Percentiles rank a stretch among this genome's conserved stretches.
Conservation (phyloP, 129 eudicot genomes). For the Kitagawia praeruptora region DNA sequence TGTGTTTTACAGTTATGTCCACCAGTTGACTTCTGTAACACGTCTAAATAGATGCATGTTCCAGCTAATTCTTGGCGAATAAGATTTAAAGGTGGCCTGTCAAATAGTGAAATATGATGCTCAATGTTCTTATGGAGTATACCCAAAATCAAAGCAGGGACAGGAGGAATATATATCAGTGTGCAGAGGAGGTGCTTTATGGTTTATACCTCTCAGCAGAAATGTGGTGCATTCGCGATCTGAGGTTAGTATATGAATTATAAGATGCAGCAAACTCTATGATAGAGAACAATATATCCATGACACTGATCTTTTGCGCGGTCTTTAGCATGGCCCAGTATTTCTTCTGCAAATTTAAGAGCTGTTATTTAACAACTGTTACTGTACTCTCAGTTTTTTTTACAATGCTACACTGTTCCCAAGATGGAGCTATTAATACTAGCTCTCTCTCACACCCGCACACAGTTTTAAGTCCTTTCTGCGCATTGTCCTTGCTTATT, state of each 20-base stretch:
- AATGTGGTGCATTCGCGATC: conserved; percentile 80
- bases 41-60: conserved; percentile 74
- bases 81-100: conserved; percentile 93
- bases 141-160: conserved; percentile 6
- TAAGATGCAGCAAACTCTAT: conserved; percentile 95
- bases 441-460: not conserved
- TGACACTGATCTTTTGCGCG: conserved; percentile 57
- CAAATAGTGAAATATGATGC: conserved; percentile 15
- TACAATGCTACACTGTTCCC: not conserved
- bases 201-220: conserved; percentile 71
- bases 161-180: not conserved
- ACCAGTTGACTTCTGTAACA: conserved; percentile 76
- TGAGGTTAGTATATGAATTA: conserved; percentile 84
- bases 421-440: not conserved
- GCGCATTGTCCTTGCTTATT: not conserved
- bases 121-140: conserved; percentile 21
- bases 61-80: conserved; percentile 94
- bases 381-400: not conserved
- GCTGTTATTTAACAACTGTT: not conserved
- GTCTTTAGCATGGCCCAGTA: conserved; percentile 82
- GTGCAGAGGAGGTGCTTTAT: not conserved
- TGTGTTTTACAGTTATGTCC: conserved; percentile 23
- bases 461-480: not conserved
- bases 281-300: conserved; percentile 80
- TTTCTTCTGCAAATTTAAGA: conserved; percentile 55